Evolutionary conservation across 805 yeast species (phyloP).

Genomic region (Starmerella etchellsii): DNA sequence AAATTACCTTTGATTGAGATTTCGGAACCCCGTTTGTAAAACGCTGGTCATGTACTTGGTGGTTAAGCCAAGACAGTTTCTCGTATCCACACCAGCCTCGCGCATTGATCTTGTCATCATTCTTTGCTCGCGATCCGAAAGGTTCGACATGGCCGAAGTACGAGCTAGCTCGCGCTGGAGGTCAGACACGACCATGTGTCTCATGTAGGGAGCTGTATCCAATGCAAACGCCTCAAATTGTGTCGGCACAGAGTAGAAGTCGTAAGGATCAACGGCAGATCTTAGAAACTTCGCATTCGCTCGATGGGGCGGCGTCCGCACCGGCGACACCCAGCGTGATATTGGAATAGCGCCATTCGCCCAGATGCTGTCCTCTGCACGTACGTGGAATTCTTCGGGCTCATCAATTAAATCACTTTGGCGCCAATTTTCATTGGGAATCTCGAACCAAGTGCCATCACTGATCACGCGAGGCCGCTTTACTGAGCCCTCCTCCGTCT

Average conservation of each 20-base stretch:
- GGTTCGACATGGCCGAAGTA: constrained; percentile 2
- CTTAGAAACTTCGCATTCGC: neutral
- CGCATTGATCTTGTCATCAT: constrained; percentile 9
- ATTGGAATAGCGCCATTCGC: neutral
- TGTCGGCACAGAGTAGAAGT: neutral
- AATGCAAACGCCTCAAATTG: neutral
- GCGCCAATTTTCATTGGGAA: neutral
- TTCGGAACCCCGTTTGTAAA: constrained; percentile 1
- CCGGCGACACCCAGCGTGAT: neutral
- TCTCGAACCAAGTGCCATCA: constrained; percentile 15
- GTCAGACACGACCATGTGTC: constrained; percentile 25
- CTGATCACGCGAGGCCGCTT: constrained; percentile 18
- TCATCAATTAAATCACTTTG: neutral
- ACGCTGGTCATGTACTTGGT: neutral
- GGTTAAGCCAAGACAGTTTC: constrained; percentile 10
- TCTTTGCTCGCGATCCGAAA: constrained; percentile 6
- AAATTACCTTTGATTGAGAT: neutral
- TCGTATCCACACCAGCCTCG: constrained; percentile 12
- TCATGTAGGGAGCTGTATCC: constrained; percentile 23
- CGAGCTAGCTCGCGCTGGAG: constrained; percentile 4
- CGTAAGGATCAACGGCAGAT: neutral
- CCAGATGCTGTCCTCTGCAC: neutral
- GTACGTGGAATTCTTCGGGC: neutral
- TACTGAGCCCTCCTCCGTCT: neutral
- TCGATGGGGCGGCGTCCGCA: neutral